Base-by-base conservation (phyloP, 2,329 filamentous ascomycete genomes). In the Calonectria montana region DNA sequence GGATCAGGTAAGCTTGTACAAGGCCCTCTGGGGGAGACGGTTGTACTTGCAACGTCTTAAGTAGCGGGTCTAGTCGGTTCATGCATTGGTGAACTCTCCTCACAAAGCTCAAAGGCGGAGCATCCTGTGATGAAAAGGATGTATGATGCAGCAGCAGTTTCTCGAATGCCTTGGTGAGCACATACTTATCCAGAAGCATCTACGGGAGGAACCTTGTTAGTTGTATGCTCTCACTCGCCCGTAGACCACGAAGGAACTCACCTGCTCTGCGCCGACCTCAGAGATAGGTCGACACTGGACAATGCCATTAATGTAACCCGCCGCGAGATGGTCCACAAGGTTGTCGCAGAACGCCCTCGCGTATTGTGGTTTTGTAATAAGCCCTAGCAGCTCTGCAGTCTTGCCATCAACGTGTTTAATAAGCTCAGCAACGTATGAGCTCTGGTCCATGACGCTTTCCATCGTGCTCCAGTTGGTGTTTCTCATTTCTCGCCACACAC, bases 101-200 rank as follows among this genome's bases (percentile, higher is more conserved):
- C 76, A 94, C 89, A 82, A 97, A 98, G 73, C 92, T 89, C 12
- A 87, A 84, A 2, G 87, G 84, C 0, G 86, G 86, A 1, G 82
- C 79, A 70, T 87, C 84, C 10, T 84, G 81, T 2, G 79, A 76
- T 2, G 82, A 76, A 4, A 85, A 83, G 6, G 85, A 82, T 84
- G 89, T 85, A 89, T 91, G 85, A 87, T 91, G 81, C 78, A 89
- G 92, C 73, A 95, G 87, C 6, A 98, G 87, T 67, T 91, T 91
- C 63, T 92, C 91, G 72, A 97, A 92, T 1, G 91, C 91, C 79
- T 96, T 95, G 70, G 94, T 96, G 25, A 98, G 87, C 10, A 94
- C 94, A 80, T 98, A 98, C 75, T 96, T 96, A 84, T 99, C 97
- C 5, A 99, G 91, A 23, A 98, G 88, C 95, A 99, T 98, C 91